Conservation (phyloP, 352 stramenopile species). For the Thalassiosira pacifica region DNA sequence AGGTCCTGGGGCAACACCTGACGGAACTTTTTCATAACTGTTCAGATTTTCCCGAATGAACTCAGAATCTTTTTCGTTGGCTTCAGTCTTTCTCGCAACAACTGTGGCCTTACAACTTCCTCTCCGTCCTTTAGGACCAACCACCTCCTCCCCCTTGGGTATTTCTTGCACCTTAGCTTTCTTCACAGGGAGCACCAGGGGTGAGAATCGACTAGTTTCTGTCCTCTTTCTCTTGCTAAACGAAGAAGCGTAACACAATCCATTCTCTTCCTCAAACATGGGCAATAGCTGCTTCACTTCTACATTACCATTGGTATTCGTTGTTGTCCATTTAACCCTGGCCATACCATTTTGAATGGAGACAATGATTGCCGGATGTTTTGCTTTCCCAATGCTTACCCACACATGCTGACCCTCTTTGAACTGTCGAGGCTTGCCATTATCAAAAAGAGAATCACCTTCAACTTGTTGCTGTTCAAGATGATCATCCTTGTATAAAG, state of each 20-base stretch:
- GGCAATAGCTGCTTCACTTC: slow-evolving; percentile 30
- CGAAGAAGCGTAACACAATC: not conserved
- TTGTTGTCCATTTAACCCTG: slow-evolving; percentile 24
- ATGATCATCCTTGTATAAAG: not conserved
- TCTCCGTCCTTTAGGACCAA: not conserved
- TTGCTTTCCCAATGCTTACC: slow-evolving; percentile 30
- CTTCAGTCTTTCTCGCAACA: not conserved
- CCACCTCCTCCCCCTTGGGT: not conserved
- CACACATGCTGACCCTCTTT: slow-evolving; percentile 28
- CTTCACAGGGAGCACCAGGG: not conserved
- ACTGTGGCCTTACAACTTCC: not conserved
- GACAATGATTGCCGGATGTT: slow-evolving; percentile 29
- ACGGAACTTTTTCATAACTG: not conserved
- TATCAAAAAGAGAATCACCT: not conserved
- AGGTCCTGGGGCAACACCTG: not conserved
- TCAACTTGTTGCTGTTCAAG: not conserved
- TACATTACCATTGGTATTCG: slow-evolving; percentile 11
- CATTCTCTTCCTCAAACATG: slow-evolving; percentile 42
- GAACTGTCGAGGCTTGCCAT: not conserved
- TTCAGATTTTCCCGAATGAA: slow-evolving; percentile 7
- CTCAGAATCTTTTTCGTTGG: not conserved
- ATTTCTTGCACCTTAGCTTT: not conserved
- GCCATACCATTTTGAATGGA: slow-evolving; percentile 24
- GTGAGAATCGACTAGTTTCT: slow-evolving; percentile 17
- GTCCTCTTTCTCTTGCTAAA: slow-evolving; percentile 32